These are phyloP conservation scores for Chaetomium tenue DNA, from an alignment of 495 filamentous ascomycete species.

Conservation along the genomic window DNA sequence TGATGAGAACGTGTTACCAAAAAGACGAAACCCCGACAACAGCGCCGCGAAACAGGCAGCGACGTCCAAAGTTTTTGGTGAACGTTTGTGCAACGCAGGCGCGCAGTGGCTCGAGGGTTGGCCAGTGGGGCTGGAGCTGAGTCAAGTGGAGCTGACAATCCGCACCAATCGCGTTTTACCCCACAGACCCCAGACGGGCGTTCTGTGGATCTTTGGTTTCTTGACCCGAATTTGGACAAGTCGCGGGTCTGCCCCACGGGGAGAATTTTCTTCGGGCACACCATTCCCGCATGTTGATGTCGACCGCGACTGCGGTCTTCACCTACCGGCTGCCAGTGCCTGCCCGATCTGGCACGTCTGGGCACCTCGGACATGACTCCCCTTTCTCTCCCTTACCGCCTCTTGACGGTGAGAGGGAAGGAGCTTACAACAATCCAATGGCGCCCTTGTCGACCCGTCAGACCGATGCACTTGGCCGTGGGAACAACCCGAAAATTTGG, in stretches of 20 bases:
- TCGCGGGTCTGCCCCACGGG: slow-evolving; percentile 22
- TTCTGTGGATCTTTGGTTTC: slow-evolving; percentile 10
- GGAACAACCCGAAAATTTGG: neutral
- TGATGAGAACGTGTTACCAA: neutral
- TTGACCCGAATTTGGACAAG: slow-evolving; percentile 12
- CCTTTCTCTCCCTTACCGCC: neutral
- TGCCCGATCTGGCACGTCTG: neutral
- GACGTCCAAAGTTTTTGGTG: neutral
- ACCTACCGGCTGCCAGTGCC: too few relatives aligned
- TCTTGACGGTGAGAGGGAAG: neutral
- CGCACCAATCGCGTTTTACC: slow-evolving; percentile 19
- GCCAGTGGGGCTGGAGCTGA: slow-evolving; percentile 18
- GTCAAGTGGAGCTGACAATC: slow-evolving; percentile 3
- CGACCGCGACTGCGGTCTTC: too few relatives aligned
- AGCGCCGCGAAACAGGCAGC: slow-evolving; percentile 17
- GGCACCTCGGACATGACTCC: neutral
- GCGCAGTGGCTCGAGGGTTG: neutral
- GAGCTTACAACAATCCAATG: slow-evolving; percentile 11
- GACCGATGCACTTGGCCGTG: slow-evolving; percentile 3
- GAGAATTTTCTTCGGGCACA: slow-evolving; percentile 12
- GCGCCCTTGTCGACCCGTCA: slow-evolving; percentile 4
- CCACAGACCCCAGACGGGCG: slow-evolving; percentile 26
- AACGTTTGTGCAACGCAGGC: neutral
- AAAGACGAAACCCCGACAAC: neutral
- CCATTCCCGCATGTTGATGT: neutral